Percentiles rank a stretch among this genome's conserved stretches.
These are phyloP conservation scores for Mortierella sp. DNA, from an alignment of 371 early-diverging fungal species.

Conservation along the genomic window DNA sequence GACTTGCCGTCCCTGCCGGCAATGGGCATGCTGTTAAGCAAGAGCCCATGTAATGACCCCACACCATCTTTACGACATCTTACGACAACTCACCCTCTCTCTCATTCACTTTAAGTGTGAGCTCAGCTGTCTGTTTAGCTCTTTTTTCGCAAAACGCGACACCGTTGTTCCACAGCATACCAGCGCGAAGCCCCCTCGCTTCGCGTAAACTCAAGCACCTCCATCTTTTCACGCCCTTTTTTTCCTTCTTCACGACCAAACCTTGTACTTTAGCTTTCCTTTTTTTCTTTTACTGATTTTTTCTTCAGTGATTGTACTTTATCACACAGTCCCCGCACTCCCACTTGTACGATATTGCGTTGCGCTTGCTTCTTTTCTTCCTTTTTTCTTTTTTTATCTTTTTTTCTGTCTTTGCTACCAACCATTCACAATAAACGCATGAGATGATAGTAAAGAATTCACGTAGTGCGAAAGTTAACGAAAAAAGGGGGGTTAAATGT, in stretches of 20 bases:
- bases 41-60: slow-evolving; percentile 42
- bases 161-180: slow-evolving; percentile 16
- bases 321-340: background rate
- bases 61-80: slow-evolving; percentile 18
- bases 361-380: background rate
- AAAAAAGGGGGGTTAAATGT: background rate
- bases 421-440: slow-evolving; percentile 11
- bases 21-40: slow-evolving; percentile 39
- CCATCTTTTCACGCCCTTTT: background rate
- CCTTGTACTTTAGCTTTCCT: slow-evolving; percentile 24
- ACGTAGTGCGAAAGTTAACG: background rate
- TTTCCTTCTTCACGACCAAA: background rate
- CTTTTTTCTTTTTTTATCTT: slow-evolving; percentile 6
- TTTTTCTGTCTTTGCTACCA: background rate
- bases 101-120: background rate
- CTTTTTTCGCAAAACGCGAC: background rate
- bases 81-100: background rate
- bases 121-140: background rate
- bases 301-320: slow-evolving; percentile 3
- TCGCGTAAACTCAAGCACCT: background rate
- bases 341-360: background rate
- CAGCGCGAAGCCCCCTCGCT: slow-evolving; percentile 6
- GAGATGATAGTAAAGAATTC: background rate
- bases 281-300: slow-evolving; percentile 4
- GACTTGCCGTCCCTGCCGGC: slow-evolving; percentile 17